Evolutionary conservation across 2,329 filamentous ascomycete species (phyloP), one percentile per base, ranked within the genome.

Genomic region (Diplodia seriata): DNA sequence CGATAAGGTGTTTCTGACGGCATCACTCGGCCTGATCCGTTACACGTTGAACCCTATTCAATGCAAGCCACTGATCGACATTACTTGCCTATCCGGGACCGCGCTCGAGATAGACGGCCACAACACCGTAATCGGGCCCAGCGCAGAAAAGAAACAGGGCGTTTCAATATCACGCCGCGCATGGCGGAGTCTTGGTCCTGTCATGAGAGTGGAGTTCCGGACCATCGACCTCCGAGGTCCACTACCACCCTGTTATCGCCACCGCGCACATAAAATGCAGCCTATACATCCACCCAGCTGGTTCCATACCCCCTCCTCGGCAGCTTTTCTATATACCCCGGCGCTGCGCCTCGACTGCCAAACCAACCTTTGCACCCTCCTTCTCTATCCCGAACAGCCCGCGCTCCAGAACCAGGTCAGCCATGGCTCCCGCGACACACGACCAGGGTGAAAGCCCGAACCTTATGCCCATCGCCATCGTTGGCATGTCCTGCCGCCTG

Each of bases 401-500:
- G 8, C 59, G n/a, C 51, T 38, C 31, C 59, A 38, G 47, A 49
- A 51, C 59, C 43, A 31, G 43, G 47, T 47, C 43, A 63, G 47
- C 59, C 59, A 63, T 63, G 59, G 47, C 59, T 15, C 26, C 36
- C 11, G 15, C 40, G 29, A 18, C 18, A 56, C 29, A 15, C 15
- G 15, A n/a, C 14, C 33, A 49, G 56, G 56, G 56, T 26, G 18
- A 47, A 11, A 20, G 43, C 36, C 31, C n/a, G 26, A 33, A 40
- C 59, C 59, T 47, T 33, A 73, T 53, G 64, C 70, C 71, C 7
- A 74, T 74, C 50, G 79, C 78, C 23, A 74, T 80, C n/a, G 72
- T 80, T 29, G 78, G 78, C 9, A 70, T 78, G 59, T 74, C 77
- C 12, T 72, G 72, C 18, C 74, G 73, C 0, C 74, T 78, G 59